Evolutionary conservation across 768 basidiomycete species (phyloP), one percentile per base, ranked within the genome.

Genomic region (Boletus rufocinnamomeus): DNA sequence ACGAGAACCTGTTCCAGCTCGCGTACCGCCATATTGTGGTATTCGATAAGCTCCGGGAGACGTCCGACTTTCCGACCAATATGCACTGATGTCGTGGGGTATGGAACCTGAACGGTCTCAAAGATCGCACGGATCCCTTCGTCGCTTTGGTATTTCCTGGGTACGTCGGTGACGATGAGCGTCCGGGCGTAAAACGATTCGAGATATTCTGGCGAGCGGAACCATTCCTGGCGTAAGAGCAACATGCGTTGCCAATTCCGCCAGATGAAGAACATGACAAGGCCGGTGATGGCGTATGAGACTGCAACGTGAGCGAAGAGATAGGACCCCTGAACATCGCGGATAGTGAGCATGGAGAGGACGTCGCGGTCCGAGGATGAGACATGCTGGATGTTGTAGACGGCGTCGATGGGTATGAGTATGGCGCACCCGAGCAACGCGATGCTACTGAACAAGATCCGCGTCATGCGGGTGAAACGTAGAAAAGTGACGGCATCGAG

Each of bases 121-220:
- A 96, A 93, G 52, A 95, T 84, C 4, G 80, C 78, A 21, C 79
- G 81, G 58, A 99, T 79, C 19, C 95, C 96, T 63, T 90, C 84
- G 72, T 99, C 97, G 10, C 83, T 87, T 69, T 95, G 90, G 61
- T 80, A 78, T 68, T 88, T 88, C 77, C 86, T 91, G 23, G 88
- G 85, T 9, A 98, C 91, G 60, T 83, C 82, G 21, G 82, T 84
- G 61, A 95, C 82, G 71, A 92, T 85, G 53, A 99, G 82, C 0
- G 96, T 98, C 38, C 97, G 85, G 1, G 95, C 93, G 69, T 97
- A 95, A 80, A 98, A 97, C 2, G 90, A 89, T 60, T 88, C 82
- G 51, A 88, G 80, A 74, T 97, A 95, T 68, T 92, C 91, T 9
- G 91, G 88, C 4, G 90, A 92, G 61, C 89, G 86, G 79, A 95